These are phyloP conservation scores for Mycocentrospora acerina DNA, from an alignment of 2,329 filamentous ascomycete species.

Conservation along the genomic window DNA sequence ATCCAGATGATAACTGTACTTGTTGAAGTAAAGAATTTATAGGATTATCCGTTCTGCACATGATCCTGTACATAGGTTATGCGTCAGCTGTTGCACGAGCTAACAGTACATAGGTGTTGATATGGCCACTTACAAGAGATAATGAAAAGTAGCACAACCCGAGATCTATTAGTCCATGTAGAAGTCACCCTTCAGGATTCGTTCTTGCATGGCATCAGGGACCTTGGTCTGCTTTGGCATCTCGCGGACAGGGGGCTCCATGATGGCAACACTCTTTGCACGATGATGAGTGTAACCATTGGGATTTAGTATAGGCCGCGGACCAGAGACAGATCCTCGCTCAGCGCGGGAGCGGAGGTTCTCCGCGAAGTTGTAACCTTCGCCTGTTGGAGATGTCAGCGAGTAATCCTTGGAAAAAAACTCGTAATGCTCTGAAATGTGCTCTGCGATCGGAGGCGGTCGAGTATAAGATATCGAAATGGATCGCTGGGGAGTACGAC, in stretches of 20 bases:
- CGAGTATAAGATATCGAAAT: slow-evolving; percentile 28
- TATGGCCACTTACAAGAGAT: slow-evolving; percentile 26
- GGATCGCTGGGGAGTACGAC: slow-evolving; percentile 21
- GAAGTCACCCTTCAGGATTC: slow-evolving; percentile 96
- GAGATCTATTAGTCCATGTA: slow-evolving; percentile 77
- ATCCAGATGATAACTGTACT: no score
- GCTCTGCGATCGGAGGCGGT: slow-evolving; percentile 33
- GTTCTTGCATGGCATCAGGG: slow-evolving; percentile 92
- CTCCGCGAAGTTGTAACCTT: slow-evolving; percentile 97
- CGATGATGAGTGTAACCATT: slow-evolving; percentile 56
- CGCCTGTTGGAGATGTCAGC: slow-evolving; percentile 73
- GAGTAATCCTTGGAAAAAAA: slow-evolving; percentile 50
- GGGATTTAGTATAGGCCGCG: slow-evolving; percentile 17
- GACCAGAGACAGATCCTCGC: slow-evolving; percentile 62
- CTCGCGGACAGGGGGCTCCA: slow-evolving; percentile 59
- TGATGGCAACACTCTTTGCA: slow-evolving; percentile 66
- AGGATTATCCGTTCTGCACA: slow-evolving; percentile 9
- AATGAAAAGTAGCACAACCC: slow-evolving; percentile 7
- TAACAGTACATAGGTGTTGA: not conserved
- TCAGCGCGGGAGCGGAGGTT: slow-evolving; percentile 90
- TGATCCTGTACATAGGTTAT: slow-evolving; percentile 4
- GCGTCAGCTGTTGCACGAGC: slow-evolving; percentile 5
- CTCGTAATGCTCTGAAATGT: slow-evolving; percentile 33
- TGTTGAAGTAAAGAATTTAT: slow-evolving; percentile 3
- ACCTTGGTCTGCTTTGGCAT: slow-evolving; percentile 59